A percentile compares a stretch with the other conserved stretches of the same genome.
phyloP scores from a whole-genome alignment of 2,329 filamentous ascomycete genomes.

The Exophiala dermatitidis region DNA sequence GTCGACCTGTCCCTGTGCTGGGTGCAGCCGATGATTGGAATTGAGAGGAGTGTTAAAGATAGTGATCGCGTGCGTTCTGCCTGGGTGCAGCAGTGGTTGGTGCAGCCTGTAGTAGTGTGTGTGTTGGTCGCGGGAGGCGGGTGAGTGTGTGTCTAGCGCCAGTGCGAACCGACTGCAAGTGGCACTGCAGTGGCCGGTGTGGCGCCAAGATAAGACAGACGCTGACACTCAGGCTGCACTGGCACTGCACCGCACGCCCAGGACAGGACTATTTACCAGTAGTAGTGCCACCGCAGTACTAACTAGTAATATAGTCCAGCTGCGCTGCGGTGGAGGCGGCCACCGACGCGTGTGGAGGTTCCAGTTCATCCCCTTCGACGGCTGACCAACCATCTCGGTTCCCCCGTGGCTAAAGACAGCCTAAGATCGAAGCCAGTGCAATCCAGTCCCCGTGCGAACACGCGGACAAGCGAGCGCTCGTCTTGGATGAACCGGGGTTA shows the following conservation, averaged over 20 bases:
- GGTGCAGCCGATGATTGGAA: background rate
- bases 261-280: too few species aligned
- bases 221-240: too few species aligned
- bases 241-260: too few species aligned
- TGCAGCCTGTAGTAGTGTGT: too few species aligned
- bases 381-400: background rate
- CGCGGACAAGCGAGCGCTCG: conserved; percentile 14
- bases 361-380: background rate
- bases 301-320: too few species aligned
- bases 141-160: too few species aligned
- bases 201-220: conserved; percentile 8
- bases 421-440: conserved; percentile 16
- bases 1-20: background rate
- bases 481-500: background rate
- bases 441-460: conserved; percentile 1
- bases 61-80: too few species aligned
- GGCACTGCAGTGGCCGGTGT: too few species aligned
- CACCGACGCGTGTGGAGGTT: conserved; percentile 1
- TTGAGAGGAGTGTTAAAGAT: background rate
- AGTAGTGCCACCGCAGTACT: too few species aligned
- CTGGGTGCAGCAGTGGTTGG: too few species aligned
- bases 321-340: conserved; percentile 3
- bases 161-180: too few species aligned
- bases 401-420: conserved; percentile 1
- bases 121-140: too few species aligned